A percentile compares a stretch with the other conserved stretches of the same genome.
Evolutionary conservation across 2,329 filamentous ascomycete species (phyloP).

Genomic region (Exophiala calicioides): DNA sequence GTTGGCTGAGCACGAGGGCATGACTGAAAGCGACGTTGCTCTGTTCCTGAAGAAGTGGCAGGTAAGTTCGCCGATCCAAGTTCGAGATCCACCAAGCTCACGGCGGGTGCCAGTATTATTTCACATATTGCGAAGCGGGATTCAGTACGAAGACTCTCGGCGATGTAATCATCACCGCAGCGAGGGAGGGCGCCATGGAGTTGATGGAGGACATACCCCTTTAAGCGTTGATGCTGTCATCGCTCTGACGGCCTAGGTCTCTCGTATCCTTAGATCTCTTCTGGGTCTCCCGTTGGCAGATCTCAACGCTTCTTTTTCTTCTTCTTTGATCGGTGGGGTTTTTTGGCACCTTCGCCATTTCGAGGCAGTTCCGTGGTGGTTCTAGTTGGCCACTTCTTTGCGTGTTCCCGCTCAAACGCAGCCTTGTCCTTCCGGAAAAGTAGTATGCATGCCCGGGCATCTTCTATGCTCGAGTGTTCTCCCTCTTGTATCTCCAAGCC

Average conservation of each 20-base stretch:
- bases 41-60: conserved; percentile 73
- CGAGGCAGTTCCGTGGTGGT: conserved; percentile 5
- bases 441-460: conserved; percentile 87
- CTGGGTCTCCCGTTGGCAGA: neutral
- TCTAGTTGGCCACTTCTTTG: conserved; percentile 51
- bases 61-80: conserved; percentile 41
- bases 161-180: conserved; percentile 71
- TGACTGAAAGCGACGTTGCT: conserved; percentile 63
- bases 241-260: too few species aligned
- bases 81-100: conserved; percentile 5
- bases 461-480: conserved; percentile 65
- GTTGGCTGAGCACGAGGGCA: conserved; percentile 57
- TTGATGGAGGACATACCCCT: conserved; percentile 71
- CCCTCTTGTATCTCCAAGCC: conserved; percentile 62
- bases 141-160: conserved; percentile 71
- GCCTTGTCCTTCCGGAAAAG: conserved; percentile 81
- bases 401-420: conserved; percentile 79
- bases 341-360: conserved; percentile 4
- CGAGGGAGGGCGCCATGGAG: conserved; percentile 49
- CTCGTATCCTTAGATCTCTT: conserved; percentile 2
- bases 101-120: conserved; percentile 62
- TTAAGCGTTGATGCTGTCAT: too few species aligned
- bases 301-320: conserved; percentile 45
- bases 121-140: conserved; percentile 72
- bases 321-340: conserved; percentile 45